Evolutionary conservation across 768 basidiomycete genomes (phyloP).

Genomic region (Phanerochaete carnosa): DNA sequence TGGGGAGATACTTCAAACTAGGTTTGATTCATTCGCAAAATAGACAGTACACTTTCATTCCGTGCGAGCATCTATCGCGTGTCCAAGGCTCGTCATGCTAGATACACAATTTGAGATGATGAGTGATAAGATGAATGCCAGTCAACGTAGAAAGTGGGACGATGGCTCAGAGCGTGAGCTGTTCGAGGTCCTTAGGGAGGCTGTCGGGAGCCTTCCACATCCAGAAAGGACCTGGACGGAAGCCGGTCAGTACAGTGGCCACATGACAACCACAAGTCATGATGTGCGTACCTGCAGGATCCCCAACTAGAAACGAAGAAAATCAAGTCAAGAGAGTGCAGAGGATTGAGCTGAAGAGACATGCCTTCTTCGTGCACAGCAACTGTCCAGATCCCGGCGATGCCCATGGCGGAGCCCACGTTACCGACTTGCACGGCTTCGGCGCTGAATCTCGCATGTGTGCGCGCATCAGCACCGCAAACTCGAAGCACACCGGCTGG

Average conservation of each 20-base stretch:
- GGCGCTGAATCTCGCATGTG: constrained; percentile 39
- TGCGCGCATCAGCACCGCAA: background rate
- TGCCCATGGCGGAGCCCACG: constrained; percentile 60
- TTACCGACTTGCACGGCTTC: constrained; percentile 67
- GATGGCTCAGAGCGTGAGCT: constrained; percentile 4
- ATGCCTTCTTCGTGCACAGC: constrained; percentile 54
- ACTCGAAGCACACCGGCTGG: too few species aligned
- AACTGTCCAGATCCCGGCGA: constrained; percentile 69
- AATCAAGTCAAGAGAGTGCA: background rate
- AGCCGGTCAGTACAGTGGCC: background rate
- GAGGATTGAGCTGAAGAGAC: constrained; percentile 4
- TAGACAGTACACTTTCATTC: too few species aligned
- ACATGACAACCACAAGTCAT: background rate
- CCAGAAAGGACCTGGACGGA: constrained; percentile 62
- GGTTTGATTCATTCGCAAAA: too few species aligned
- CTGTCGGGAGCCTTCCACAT: constrained; percentile 56
- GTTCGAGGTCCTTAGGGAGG: background rate
- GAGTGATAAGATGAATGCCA: background rate
- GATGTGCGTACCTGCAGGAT: constrained; percentile 61
- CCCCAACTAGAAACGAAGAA: constrained; percentile 35
- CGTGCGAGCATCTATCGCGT: background rate
- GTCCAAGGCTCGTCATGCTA: background rate
- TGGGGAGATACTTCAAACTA: background rate
- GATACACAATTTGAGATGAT: too few species aligned
- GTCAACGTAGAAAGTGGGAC: background rate